Conservation (phyloP, 768 basidiomycete species). For the Mycena olivaceomarginata region DNA sequence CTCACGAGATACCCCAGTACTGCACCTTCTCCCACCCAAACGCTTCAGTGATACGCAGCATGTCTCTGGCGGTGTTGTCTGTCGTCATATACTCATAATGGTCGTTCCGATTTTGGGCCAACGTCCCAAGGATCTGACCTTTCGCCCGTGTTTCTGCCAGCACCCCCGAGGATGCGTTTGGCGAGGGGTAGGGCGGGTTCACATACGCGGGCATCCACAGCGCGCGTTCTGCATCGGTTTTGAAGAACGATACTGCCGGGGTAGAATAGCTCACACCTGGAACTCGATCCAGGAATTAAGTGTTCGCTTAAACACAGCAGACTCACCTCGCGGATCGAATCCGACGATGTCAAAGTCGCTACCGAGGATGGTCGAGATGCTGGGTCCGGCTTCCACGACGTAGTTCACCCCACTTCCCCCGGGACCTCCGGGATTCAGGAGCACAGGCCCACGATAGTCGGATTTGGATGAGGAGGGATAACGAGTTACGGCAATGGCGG, state of each 20-base stretch:
- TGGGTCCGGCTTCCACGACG: slow-evolving; percentile 12
- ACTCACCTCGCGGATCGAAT: slow-evolving; percentile 54
- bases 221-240: slow-evolving; percentile 28
- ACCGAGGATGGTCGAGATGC: slow-evolving; percentile 10
- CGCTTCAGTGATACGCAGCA: not conserved
- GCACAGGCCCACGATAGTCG: slow-evolving; percentile 52
- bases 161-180: slow-evolving; percentile 8
- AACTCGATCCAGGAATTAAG: not conserved
- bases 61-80: not conserved
- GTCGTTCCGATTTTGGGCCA: not conserved
- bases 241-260: slow-evolving; percentile 34
- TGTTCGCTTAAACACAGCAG: too few species aligned
- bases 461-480: slow-evolving; percentile 43
- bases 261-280: slow-evolving; percentile 41
- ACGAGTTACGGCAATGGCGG: slow-evolving; percentile 51
- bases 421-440: slow-evolving; percentile 55
- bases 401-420: slow-evolving; percentile 50
- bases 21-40: not conserved
- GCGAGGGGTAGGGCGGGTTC: slow-evolving; percentile 3
- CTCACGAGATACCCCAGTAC: slow-evolving; percentile 4
- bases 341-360: slow-evolving; percentile 49
- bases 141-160: not conserved
- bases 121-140: slow-evolving; percentile 3
- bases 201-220: not conserved
- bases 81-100: slow-evolving; percentile 2